phyloP scores from a whole-genome alignment of 2,329 filamentous ascomycete genomes.

The Aspergillus pseudotamarii region DNA sequence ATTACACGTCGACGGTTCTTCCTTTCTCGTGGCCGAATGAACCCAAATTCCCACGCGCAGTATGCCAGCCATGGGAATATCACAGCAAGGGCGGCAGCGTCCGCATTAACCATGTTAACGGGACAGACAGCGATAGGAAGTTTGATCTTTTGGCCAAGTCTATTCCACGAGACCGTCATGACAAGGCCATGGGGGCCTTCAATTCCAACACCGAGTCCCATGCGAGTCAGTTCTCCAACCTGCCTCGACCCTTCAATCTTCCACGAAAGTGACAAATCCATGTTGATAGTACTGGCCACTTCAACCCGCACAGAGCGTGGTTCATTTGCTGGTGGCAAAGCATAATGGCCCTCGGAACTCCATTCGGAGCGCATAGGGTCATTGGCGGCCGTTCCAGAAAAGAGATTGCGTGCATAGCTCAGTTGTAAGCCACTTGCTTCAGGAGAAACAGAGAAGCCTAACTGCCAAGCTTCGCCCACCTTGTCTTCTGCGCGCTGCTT shows the following conservation, averaged over 20 bases:
- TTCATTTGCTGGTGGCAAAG: slow-evolving; percentile 30
- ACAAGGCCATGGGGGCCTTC: slow-evolving; percentile 37
- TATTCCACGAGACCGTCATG: slow-evolving; percentile 43
- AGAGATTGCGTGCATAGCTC: slow-evolving; percentile 42
- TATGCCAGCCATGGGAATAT: slow-evolving; percentile 45
- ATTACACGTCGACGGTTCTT: slow-evolving; percentile 38
- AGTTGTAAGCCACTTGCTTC: slow-evolving; percentile 31
- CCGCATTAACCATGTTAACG: slow-evolving; percentile 33
- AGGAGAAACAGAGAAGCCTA: slow-evolving; percentile 33
- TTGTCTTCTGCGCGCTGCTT: slow-evolving; percentile 25
- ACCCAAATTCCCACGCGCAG: slow-evolving; percentile 45
- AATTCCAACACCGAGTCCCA: slow-evolving; percentile 45
- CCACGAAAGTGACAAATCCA: slow-evolving; percentile 37
- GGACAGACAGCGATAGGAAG: slow-evolving; percentile 44
- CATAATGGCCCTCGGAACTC: slow-evolving; percentile 44
- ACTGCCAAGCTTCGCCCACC: slow-evolving; percentile 38
- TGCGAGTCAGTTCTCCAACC: slow-evolving; percentile 40
- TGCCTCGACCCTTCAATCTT: slow-evolving; percentile 39
- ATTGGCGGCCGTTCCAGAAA: slow-evolving; percentile 36
- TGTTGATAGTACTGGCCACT: slow-evolving; percentile 28
- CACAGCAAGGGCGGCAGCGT: slow-evolving; percentile 39
- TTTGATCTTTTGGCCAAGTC: slow-evolving; percentile 44
- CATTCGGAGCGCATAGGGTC: slow-evolving; percentile 42
- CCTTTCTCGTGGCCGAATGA: slow-evolving; percentile 42
- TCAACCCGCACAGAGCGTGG: slow-evolving; percentile 40